phyloP scores from a whole-genome alignment of 139 green algal genomes.

The Pseudopediastrum boryanum region DNA sequence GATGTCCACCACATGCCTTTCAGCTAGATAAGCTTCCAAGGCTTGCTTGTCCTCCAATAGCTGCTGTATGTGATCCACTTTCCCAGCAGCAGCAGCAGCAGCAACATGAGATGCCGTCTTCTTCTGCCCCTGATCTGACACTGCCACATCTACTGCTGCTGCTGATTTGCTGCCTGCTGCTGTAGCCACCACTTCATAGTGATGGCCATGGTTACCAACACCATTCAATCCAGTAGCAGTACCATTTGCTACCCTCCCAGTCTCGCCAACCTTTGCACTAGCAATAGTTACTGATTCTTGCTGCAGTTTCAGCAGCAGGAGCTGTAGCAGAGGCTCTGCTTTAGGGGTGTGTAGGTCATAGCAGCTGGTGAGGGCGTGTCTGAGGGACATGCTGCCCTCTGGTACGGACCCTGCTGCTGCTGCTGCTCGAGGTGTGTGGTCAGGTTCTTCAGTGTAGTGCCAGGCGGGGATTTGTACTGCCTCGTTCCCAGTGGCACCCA shows the following conservation, averaged over 20 bases:
- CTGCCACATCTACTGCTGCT: constrained; percentile 7
- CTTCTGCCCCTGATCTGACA: constrained; percentile 3
- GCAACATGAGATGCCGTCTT: too few species aligned
- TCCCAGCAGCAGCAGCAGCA: not conserved
- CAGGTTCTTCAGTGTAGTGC: constrained; percentile 74
- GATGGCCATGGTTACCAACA: too few species aligned
- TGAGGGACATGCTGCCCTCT: constrained; percentile 49
- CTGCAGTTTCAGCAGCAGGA: constrained; percentile 15
- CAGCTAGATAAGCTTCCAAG: constrained; percentile 62
- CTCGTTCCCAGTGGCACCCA: constrained; percentile 45
- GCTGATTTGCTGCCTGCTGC: not conserved
- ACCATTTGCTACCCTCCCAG: too few species aligned
- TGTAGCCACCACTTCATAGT: constrained; percentile 1
- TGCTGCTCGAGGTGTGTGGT: constrained; percentile 1
- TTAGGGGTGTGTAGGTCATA: constrained; percentile 73
- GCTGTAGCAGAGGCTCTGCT: constrained; percentile 40
- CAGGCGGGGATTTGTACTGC: constrained; percentile 60
- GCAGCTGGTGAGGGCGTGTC: constrained; percentile 67
- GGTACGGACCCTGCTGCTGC: constrained; percentile 13
- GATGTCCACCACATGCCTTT: constrained; percentile 77
- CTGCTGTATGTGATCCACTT: constrained; percentile 22
- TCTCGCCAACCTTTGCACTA: too few species aligned
- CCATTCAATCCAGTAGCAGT: too few species aligned
- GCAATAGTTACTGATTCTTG: too few species aligned
- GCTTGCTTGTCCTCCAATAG: constrained; percentile 38